Conservation (phyloP, 2,329 filamentous ascomycete genomes). For the Cordyceps cateniannulata region DNA sequence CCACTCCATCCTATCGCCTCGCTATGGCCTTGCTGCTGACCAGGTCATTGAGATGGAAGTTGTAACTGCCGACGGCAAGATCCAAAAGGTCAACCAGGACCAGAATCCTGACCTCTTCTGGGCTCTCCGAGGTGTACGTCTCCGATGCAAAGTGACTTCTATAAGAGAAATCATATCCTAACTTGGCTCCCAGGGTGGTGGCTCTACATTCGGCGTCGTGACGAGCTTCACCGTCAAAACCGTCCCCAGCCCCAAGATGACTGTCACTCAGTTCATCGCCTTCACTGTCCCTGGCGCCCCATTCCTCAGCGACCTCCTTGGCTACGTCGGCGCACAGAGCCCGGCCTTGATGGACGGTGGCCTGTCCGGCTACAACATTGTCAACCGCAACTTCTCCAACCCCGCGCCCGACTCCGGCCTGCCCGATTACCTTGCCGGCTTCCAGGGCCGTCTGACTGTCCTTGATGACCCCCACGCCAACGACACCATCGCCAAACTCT, state of each 20-base stretch:
- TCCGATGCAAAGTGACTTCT: fast-evolving
- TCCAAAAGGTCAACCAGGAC: conserved; percentile 44
- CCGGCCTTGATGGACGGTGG: conserved; percentile 32
- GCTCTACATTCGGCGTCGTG: conserved; percentile 55
- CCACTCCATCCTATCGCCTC: conserved; percentile 46
- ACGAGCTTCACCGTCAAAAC: conserved; percentile 50
- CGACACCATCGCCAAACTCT: conserved; percentile 18
- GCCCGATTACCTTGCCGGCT: conserved; percentile 27
- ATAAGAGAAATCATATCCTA: background rate
- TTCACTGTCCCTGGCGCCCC: conserved; percentile 24
- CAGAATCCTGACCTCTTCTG: conserved; percentile 55
- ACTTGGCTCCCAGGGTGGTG: conserved; percentile 42
- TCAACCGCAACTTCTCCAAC: conserved; percentile 30
- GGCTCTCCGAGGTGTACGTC: conserved; percentile 51
- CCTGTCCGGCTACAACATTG: conserved; percentile 44
- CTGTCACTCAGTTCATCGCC: conserved; percentile 18
- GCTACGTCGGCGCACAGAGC: conserved; percentile 34
- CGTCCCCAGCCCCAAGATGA: conserved; percentile 35
- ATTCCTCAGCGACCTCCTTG: conserved; percentile 39
- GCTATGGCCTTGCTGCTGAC: conserved; percentile 55
- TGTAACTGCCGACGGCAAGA: conserved; percentile 44
- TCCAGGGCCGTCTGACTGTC: conserved; percentile 28
- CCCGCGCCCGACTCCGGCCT: conserved; percentile 27
- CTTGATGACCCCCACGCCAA: conserved; percentile 27
- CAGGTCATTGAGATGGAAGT: conserved; percentile 54